Conservation (phyloP, 805 yeast genomes). For the Candida nanaspora region DNA sequence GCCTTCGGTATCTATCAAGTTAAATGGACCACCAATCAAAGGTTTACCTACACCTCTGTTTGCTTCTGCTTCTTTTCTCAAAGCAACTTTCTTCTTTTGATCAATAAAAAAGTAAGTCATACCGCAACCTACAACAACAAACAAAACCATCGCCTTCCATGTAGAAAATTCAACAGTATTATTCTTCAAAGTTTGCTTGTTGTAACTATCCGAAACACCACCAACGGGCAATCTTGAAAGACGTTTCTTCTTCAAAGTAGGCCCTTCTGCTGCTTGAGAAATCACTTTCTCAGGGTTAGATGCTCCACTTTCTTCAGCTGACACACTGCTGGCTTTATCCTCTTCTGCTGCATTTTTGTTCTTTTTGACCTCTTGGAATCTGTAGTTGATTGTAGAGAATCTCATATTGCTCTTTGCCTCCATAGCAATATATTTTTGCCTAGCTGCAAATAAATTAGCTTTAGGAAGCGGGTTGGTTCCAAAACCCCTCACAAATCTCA, state of each 20-base stretch:
- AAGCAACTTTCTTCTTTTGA: conserved; percentile 70
- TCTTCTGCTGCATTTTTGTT: not conserved
- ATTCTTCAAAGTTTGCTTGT: conserved; percentile 20
- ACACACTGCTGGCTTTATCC: not conserved
- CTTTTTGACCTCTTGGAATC: not conserved
- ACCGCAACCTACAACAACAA: conserved; percentile 64
- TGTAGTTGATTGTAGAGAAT: not conserved
- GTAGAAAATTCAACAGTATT: conserved; percentile 64
- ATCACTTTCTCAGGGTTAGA: no score
- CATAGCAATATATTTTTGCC: no score
- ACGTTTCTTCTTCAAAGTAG: conserved; percentile 40
- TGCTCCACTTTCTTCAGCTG: not conserved
- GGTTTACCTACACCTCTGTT: conserved; percentile 91
- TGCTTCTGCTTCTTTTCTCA: conserved; percentile 74
- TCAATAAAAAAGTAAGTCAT: conserved; percentile 62
- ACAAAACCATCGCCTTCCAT: conserved; percentile 74
- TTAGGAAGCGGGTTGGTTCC: no score
- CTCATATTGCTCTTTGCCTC: not conserved
- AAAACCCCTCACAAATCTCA: no score
- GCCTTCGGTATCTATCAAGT: conserved; percentile 64
- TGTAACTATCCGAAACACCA: conserved; percentile 32
- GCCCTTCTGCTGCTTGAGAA: not conserved
- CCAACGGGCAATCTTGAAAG: conserved; percentile 79
- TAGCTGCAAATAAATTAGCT: no score
- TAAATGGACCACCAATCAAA: conserved; percentile 85